Percentiles rank a stretch among this genome's conserved stretches.
These are phyloP conservation scores for Zostera marina DNA, from an alignment of 116 monocot species.

Conservation along the genomic window DNA sequence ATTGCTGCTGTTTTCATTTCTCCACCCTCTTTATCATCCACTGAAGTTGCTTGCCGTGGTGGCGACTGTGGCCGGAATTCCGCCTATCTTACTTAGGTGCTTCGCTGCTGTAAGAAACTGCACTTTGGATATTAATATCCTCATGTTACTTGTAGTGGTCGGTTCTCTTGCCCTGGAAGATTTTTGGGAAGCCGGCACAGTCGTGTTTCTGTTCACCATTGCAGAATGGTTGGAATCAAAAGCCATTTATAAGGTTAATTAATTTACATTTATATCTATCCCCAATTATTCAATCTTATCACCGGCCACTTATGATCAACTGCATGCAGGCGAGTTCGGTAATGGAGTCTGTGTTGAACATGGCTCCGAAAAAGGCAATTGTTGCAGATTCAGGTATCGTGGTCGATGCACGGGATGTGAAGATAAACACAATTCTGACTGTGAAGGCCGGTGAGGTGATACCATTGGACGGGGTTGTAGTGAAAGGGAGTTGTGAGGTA, in stretches of 20 bases:
- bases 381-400: conserved; percentile 50
- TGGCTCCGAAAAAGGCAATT: conserved; percentile 86
- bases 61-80: conserved; percentile 36
- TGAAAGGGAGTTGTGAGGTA: conserved; percentile 65
- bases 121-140: conserved; percentile 70
- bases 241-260: conserved; percentile 39
- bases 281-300: too few relatives aligned
- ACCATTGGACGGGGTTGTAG: conserved; percentile 80
- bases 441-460: conserved; percentile 92
- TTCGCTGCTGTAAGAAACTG: conserved; percentile 36
- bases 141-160: conserved; percentile 78
- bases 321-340: conserved; percentile 29
- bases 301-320: too few relatives aligned
- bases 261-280: too few relatives aligned
- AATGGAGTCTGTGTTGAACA: conserved; percentile 73
- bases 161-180: conserved; percentile 68
- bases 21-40: conserved; percentile 42
- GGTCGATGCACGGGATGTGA: conserved; percentile 48
- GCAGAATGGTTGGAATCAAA: conserved; percentile 79
- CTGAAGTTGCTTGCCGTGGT: conserved; percentile 59
- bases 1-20: conserved; percentile 44
- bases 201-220: conserved; percentile 80
- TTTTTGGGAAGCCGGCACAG: conserved; percentile 70
- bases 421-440: conserved; percentile 42
- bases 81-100: conserved; percentile 41